Percentiles rank a stretch among this genome's conserved stretches.
phyloP scores from a whole-genome alignment of 2,329 filamentous ascomycete species.

The Fusarium transvaalense region DNA sequence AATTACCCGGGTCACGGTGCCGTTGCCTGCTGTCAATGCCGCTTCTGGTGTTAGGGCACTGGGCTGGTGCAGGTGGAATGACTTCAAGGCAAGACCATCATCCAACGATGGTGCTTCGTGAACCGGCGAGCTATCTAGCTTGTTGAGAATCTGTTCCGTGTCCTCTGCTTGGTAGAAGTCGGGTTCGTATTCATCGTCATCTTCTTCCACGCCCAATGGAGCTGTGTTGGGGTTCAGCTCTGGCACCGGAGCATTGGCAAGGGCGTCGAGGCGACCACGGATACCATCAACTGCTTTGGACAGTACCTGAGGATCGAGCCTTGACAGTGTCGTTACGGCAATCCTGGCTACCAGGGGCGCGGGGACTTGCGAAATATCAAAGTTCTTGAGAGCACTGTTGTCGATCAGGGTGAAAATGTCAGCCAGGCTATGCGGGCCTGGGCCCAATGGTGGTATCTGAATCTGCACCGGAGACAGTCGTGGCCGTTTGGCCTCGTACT shows the following conservation, averaged over 20 bases:
- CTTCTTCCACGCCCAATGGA: constrained; percentile 77
- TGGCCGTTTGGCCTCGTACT: constrained; percentile 86
- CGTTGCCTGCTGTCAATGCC: constrained; percentile 78
- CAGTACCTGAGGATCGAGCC: constrained; percentile 76
- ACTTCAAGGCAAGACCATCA: constrained; percentile 73
- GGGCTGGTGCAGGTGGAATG: constrained; percentile 84
- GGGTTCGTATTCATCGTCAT: constrained; percentile 90
- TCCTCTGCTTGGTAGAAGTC: constrained; percentile 84
- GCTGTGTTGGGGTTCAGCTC: constrained; percentile 69
- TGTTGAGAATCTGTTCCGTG: constrained; percentile 81
- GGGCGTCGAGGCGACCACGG: constrained; percentile 61
- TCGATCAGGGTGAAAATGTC: constrained; percentile 87
- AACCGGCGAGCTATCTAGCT: constrained; percentile 77
- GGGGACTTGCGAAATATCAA: constrained; percentile 86
- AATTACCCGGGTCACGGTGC: constrained; percentile 82
- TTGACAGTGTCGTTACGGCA: constrained; percentile 80
- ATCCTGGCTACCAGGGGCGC: constrained; percentile 82
- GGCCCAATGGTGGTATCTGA: constrained; percentile 76
- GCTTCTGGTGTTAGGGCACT: constrained; percentile 78
- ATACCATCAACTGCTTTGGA: constrained; percentile 78
- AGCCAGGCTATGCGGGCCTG: constrained; percentile 81
- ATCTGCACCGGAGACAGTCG: constrained; percentile 65
- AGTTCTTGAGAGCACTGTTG: constrained; percentile 78
- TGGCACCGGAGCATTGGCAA: constrained; percentile 61
- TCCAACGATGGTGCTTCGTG: constrained; percentile 54